Conservation (phyloP, 2,329 filamentous ascomycete genomes). For the Aspergillus flavus region DNA sequence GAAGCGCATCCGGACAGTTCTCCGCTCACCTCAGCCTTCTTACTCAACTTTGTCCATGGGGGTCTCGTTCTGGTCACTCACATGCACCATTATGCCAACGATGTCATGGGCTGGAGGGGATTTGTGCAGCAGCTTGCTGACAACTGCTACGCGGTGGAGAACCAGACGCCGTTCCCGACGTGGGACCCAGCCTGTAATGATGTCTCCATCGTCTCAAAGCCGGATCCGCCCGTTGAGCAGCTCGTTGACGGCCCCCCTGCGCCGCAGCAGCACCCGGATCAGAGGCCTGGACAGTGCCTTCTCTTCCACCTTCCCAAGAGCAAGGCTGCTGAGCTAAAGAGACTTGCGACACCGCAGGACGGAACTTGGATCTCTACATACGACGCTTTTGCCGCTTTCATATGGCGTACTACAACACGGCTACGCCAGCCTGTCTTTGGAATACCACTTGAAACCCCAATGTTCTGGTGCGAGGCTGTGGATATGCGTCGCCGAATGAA, state of each 20-base stretch:
- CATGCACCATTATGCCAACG: constrained; percentile 48
- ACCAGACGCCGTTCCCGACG: constrained; percentile 32
- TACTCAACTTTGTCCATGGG: constrained; percentile 47
- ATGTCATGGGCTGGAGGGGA: constrained; percentile 47
- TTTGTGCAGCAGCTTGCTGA: constrained; percentile 47
- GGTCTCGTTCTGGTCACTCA: constrained; percentile 48
- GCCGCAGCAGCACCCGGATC: constrained; percentile 15
- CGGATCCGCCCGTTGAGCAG: constrained; percentile 28
- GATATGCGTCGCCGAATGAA: constrained; percentile 42
- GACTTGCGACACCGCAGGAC: constrained; percentile 35
- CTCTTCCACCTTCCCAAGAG: constrained; percentile 51
- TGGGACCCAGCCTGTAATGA: constrained; percentile 44
- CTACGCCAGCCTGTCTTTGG: constrained; percentile 37
- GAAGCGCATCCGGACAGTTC: constrained; percentile 39
- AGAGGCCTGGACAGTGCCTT: constrained; percentile 24
- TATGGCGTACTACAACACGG: constrained; percentile 44
- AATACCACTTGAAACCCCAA: constrained; percentile 24
- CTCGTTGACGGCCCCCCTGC: constrained; percentile 16
- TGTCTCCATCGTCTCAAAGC: constrained; percentile 36
- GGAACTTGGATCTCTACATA: constrained; percentile 51
- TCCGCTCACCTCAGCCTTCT: constrained; percentile 42
- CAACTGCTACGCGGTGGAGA: constrained; percentile 42
- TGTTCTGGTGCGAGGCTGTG: constrained; percentile 40
- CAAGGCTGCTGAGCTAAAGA: constrained; percentile 46
- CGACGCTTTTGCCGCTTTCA: constrained; percentile 48